These are phyloP conservation scores for Acanthamoeba rhysodes DNA, from an alignment of 208 protist species.

Conservation along the genomic window DNA sequence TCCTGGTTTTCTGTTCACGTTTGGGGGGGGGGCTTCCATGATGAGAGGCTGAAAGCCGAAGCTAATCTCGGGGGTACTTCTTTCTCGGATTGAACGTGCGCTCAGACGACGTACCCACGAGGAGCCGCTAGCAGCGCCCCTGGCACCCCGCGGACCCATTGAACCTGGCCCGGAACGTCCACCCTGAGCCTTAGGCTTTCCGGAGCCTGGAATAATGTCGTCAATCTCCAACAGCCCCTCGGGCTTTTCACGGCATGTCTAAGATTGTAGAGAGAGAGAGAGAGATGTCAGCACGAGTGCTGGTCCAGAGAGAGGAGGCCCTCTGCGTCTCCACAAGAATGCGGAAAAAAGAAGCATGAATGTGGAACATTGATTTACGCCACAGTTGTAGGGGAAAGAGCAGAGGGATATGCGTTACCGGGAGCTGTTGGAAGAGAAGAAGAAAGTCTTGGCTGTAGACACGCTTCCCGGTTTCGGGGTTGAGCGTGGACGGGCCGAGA, in stretches of 20 bases:
- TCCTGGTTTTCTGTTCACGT: neutral
- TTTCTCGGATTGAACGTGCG: too few species aligned
- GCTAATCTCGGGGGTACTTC: too few species aligned
- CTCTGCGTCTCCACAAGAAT: too few species aligned
- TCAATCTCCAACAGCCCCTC: conserved; percentile 4
- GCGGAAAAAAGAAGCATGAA: too few species aligned
- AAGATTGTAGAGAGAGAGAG: neutral
- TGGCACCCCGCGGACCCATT: neutral
- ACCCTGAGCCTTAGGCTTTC: neutral
- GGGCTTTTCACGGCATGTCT: conserved; percentile 56
- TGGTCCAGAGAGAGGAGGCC: too few species aligned
- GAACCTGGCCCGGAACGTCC: neutral
- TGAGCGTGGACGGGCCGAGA: neutral
- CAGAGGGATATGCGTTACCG: neutral
- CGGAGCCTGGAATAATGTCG: conserved; percentile 30
- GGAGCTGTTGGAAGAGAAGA: conserved; percentile 46
- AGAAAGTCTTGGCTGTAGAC: conserved; percentile 59
- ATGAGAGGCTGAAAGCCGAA: too few species aligned
- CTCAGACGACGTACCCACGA: neutral
- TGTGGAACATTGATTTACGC: too few species aligned
- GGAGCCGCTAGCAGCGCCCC: neutral
- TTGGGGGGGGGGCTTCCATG: too few species aligned
- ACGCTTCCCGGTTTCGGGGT: conserved; percentile 37
- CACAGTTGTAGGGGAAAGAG: too few species aligned
- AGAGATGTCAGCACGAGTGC: too few species aligned